Conservation (phyloP, 1,139 yeast species). For the Taphrina betulina region DNA sequence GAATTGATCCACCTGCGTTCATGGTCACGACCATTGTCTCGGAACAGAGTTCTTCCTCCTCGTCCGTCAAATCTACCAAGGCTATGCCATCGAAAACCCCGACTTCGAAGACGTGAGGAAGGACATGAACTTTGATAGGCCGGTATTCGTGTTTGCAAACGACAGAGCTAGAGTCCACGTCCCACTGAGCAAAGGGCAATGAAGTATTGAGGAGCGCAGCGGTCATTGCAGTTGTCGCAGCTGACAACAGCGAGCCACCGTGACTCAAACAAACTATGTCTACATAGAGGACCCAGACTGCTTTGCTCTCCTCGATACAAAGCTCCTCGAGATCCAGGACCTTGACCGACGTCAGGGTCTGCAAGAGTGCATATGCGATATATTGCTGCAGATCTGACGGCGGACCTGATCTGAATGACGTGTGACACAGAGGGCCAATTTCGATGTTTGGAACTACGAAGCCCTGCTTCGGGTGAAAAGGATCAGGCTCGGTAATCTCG, state of each 20-base stretch:
- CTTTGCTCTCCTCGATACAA: slow-evolving; percentile 34
- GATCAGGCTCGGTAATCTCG: slow-evolving; percentile 35
- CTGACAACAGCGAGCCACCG: slow-evolving; percentile 33
- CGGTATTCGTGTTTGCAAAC: slow-evolving; percentile 20
- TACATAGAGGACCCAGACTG: slow-evolving; percentile 35
- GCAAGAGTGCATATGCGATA: slow-evolving; percentile 28
- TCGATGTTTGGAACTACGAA: slow-evolving; percentile 36
- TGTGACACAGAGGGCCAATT: slow-evolving; percentile 33
- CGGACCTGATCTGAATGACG: slow-evolving; percentile 31
- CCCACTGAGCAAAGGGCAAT: slow-evolving; percentile 35
- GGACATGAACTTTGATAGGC: slow-evolving; percentile 18
- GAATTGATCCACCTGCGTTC: slow-evolving; percentile 9
- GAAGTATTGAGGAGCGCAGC: slow-evolving; percentile 34
- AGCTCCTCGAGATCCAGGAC: slow-evolving; percentile 32
- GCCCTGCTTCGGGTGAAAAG: slow-evolving; percentile 30
- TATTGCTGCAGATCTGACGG: slow-evolving; percentile 36
- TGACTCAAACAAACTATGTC: slow-evolving; percentile 35
- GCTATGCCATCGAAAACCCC: slow-evolving; percentile 32
- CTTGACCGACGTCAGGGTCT: slow-evolving; percentile 4
- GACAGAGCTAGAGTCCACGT: slow-evolving; percentile 31
- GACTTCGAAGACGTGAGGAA: slow-evolving; percentile 31
- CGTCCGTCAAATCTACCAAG: slow-evolving; percentile 35
- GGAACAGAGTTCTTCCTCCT: slow-evolving; percentile 33
- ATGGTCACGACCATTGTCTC: slow-evolving; percentile 29
- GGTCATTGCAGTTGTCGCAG: slow-evolving; percentile 34